Evolutionary conservation across 495 filamentous ascomycete genomes (phyloP).

Genomic region (Xanthoparmelia taractica): DNA sequence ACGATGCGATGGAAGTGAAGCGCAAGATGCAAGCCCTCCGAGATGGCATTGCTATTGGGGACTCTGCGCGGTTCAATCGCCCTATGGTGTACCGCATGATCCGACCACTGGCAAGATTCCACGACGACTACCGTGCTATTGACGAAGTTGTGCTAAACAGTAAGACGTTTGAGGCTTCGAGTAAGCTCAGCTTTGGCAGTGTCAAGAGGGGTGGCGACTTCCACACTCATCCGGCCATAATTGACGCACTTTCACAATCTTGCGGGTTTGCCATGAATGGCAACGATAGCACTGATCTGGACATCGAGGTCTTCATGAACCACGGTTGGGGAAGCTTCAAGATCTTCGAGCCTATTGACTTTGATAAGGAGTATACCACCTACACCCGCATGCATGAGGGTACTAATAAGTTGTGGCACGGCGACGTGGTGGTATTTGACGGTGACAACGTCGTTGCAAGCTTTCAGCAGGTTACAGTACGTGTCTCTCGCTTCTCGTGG

Average conservation of each 20-base stretch:
- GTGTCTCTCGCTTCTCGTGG: too few relatives aligned
- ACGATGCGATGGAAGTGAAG: too few relatives aligned
- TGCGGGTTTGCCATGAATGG: slow-evolving; percentile 59
- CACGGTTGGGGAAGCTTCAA: slow-evolving; percentile 57
- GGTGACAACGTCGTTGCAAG: too few relatives aligned
- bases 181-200: slow-evolving; percentile 29
- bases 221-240: slow-evolving; percentile 36
- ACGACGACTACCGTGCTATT: slow-evolving; percentile 53
- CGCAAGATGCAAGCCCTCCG: too few relatives aligned
- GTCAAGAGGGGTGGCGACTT: slow-evolving; percentile 53
- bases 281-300: slow-evolving; percentile 52
- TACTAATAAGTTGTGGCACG: too few relatives aligned
- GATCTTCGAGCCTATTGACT: slow-evolving; percentile 45
- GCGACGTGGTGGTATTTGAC: too few relatives aligned
- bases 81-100: slow-evolving; percentile 52
- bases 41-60: too few relatives aligned
- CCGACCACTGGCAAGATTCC: slow-evolving; percentile 54
- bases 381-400: too few relatives aligned
- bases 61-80: too few relatives aligned
- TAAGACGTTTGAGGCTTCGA: slow-evolving; percentile 25
- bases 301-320: slow-evolving; percentile 52
- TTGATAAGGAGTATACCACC: slow-evolving; percentile 44
- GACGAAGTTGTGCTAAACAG: slow-evolving; percentile 28
- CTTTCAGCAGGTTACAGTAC: too few relatives aligned
- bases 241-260: slow-evolving; percentile 53